A percentile compares a stretch with the other conserved stretches of the same genome.
These are phyloP conservation scores for Poronia punctata DNA, from an alignment of 495 filamentous ascomycete genomes.

Conservation along the genomic window DNA sequence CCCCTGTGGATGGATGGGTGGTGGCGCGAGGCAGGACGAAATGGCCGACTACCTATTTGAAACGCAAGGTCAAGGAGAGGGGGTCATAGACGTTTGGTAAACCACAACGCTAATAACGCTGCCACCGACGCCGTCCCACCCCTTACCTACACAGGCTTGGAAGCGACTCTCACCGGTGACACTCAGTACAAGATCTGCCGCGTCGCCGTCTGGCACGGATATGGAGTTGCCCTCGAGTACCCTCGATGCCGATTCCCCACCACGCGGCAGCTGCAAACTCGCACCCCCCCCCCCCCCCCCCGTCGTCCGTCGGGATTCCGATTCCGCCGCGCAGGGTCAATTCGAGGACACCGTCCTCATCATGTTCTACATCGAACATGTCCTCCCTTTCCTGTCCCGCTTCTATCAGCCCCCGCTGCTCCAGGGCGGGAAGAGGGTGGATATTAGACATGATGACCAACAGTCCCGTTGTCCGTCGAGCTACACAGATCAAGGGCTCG, in stretches of 20 bases:
- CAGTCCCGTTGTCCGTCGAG: conserved; percentile 39
- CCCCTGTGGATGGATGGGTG: conserved; percentile 57
- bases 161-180: background rate
- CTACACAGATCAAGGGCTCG: conserved; percentile 29
- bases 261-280: conserved; percentile 10
- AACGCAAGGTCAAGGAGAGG: conserved; percentile 43
- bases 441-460: conserved; percentile 44
- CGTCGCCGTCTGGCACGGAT: background rate
- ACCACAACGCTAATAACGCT: no score
- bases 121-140: conserved; percentile 35
- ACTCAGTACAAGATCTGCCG: conserved; percentile 6
- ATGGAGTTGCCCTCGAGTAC: conserved; percentile 3
- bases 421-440: conserved; percentile 44
- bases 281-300: no score
- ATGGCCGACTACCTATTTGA: conserved; percentile 43
- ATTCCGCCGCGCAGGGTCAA: conserved; percentile 6
- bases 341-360: conserved; percentile 20
- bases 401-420: conserved; percentile 45
- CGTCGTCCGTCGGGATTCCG: no score
- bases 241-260: background rate
- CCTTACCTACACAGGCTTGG: conserved; percentile 6
- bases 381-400: conserved; percentile 48
- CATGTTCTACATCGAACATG: conserved; percentile 47
- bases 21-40: conserved; percentile 39
- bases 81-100: no score